Percentiles rank a stretch among this genome's conserved stretches.
These are phyloP conservation scores for Carpinus viminea DNA, from an alignment of 306 rosid genomes.

Conservation along the genomic window DNA sequence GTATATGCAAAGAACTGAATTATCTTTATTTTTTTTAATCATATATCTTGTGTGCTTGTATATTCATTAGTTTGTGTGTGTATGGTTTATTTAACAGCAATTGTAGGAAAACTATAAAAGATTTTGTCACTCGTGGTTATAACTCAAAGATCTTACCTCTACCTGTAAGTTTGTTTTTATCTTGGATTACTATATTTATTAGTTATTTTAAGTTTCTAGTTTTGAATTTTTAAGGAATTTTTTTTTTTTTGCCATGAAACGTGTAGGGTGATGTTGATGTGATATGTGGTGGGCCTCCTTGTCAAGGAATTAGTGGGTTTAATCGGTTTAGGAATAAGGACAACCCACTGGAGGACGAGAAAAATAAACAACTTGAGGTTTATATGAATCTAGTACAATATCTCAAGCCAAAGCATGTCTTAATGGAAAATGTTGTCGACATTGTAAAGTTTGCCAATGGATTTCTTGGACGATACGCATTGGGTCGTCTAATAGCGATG, in stretches of 20 bases:
- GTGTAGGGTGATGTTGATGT: slow-evolving; percentile 78
- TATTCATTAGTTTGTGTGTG: background rate
- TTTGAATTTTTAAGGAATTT: background rate
- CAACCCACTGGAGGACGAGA: slow-evolving; percentile 81
- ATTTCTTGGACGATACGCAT: slow-evolving; percentile 89
- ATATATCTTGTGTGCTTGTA: background rate
- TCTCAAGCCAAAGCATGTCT: slow-evolving; percentile 74
- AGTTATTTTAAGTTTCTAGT: background rate
- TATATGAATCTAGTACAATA: slow-evolving; percentile 82
- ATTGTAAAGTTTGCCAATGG: slow-evolving; percentile 75
- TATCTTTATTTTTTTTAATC: background rate
- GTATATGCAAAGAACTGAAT: slow-evolving; percentile 23
- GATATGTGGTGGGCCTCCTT: slow-evolving; percentile 97
- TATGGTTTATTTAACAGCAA: slow-evolving; percentile 37
- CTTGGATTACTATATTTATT: background rate
- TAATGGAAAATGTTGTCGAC: slow-evolving; percentile 95
- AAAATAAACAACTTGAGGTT: slow-evolving; percentile 77
- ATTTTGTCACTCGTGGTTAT: slow-evolving; percentile 52
- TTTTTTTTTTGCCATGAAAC: background rate
- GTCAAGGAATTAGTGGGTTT: slow-evolving; percentile 97
- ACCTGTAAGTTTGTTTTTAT: slow-evolving; percentile 50
- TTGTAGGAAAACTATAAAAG: slow-evolving; percentile 49
- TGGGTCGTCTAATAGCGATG: slow-evolving; percentile 86
- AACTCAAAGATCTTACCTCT: slow-evolving; percentile 51
- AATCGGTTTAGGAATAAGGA: slow-evolving; percentile 73